Percentiles rank a stretch among this genome's conserved stretches.
phyloP scores from a whole-genome alignment of 768 basidiomycete species.

The Mycena kentingensis region DNA sequence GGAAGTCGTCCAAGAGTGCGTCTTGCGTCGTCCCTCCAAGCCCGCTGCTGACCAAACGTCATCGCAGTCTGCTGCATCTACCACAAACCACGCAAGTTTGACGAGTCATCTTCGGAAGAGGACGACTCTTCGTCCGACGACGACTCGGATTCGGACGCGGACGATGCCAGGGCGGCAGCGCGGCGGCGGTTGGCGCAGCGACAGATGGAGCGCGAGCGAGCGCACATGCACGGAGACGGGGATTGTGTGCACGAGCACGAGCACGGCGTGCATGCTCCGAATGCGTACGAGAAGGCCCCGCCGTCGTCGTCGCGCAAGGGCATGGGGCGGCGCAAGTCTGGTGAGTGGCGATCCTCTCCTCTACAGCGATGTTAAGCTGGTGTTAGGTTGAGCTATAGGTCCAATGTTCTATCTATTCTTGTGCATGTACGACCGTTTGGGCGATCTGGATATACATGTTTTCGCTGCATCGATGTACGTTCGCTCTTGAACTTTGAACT shows the following conservation, averaged over 20 bases:
- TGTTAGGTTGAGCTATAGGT: too few species aligned
- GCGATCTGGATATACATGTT: too few species aligned
- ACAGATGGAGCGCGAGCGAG: constrained; percentile 18
- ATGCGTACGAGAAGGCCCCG: constrained; percentile 51
- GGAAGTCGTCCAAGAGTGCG: constrained; percentile 93
- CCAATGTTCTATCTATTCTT: too few species aligned
- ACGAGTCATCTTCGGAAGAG: constrained; percentile 79
- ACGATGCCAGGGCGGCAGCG: constrained; percentile 19
- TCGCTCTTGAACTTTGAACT: too few species aligned
- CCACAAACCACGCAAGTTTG: constrained; percentile 76
- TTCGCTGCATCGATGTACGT: too few species aligned
- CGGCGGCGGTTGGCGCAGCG: constrained; percentile 19
- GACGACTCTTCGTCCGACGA: constrained; percentile 44
- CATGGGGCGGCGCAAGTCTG: constrained; percentile 38
- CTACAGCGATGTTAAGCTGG: too few species aligned
- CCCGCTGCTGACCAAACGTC: background rate
- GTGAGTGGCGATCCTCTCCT: too few species aligned
- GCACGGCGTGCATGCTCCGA: constrained; percentile 38
- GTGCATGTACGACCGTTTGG: too few species aligned
- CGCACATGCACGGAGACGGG: constrained; percentile 15
- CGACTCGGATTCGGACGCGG: constrained; percentile 53
- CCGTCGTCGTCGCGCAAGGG: constrained; percentile 35
- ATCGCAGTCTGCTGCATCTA: constrained; percentile 90
- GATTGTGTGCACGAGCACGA: constrained; percentile 28
- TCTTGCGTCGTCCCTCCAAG: constrained; percentile 18